Conservation (phyloP, 75 land plant species). For the Cupressus sempervirens region DNA sequence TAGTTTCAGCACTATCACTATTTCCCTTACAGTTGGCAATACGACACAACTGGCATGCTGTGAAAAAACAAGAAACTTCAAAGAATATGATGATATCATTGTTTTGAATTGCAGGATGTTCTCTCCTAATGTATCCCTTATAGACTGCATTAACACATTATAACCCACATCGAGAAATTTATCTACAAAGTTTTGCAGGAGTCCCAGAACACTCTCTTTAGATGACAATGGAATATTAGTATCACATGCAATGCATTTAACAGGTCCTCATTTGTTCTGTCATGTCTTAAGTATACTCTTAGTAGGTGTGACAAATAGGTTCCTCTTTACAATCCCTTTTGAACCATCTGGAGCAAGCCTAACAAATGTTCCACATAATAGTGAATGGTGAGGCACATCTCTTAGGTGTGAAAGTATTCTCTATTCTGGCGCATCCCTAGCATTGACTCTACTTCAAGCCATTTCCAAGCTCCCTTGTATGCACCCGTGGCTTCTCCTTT, state of each 20-base stretch:
- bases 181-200: slow-evolving; percentile 49
- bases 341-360: slow-evolving; percentile 80
- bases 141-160: slow-evolving; percentile 90
- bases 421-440: no score
- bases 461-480: no score
- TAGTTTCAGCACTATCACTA: no score
- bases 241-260: slow-evolving; percentile 59
- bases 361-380: slow-evolving; percentile 78
- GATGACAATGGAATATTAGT: slow-evolving; percentile 28
- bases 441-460: no score
- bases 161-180: slow-evolving; percentile 73
- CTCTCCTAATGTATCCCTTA: slow-evolving; percentile 80
- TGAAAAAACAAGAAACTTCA: no score
- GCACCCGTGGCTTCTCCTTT: no score
- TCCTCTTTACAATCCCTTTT: slow-evolving; percentile 57
- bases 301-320: slow-evolving; percentile 45
- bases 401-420: no score
- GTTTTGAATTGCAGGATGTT: slow-evolving; percentile 59
- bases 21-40: no score
- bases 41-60: no score
- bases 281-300: slow-evolving; percentile 38
- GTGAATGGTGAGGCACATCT: slow-evolving; percentile 62
- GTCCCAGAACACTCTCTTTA: no score
- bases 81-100: slow-evolving; percentile 62
- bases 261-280: slow-evolving; percentile 47